Conservation (phyloP, 228 moss, liverwort and hornwort species). For the Sphagnum magellanicum region DNA sequence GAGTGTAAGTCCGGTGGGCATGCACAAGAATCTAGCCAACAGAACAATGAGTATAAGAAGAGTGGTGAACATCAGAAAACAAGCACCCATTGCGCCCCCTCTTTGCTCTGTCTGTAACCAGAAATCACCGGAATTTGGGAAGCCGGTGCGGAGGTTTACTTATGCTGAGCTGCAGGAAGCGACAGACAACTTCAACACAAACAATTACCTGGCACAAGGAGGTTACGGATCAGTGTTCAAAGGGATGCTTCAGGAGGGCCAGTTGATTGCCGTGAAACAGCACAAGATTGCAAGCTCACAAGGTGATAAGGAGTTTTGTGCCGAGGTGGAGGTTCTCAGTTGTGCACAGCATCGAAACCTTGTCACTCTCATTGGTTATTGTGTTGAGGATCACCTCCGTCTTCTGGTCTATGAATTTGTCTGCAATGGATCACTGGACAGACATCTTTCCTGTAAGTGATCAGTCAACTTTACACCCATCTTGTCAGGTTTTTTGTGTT, state of each 20-base stretch:
- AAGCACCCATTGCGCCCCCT: conserved; percentile 30
- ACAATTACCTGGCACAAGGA: conserved; percentile 66
- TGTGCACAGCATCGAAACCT: conserved; percentile 79
- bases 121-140: conserved; percentile 54
- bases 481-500: neutral
- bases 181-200: conserved; percentile 39
- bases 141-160: conserved; percentile 35
- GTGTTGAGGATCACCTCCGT: conserved; percentile 41
- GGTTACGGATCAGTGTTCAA: conserved; percentile 66
- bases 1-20: conserved; percentile 9
- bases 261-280: conserved; percentile 76
- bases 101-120: conserved; percentile 60
- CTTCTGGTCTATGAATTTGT: conserved; percentile 79
- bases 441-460: conserved; percentile 54
- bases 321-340: conserved; percentile 67
- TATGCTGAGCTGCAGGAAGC: conserved; percentile 51
- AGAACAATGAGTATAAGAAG: conserved; percentile 12
- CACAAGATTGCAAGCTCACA: conserved; percentile 61
- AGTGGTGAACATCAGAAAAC: conserved; percentile 26
- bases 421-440: conserved; percentile 73
- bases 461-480: neutral
- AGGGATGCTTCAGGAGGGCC: conserved; percentile 44
- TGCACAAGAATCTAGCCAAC: conserved; percentile 1
- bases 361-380: conserved; percentile 68
- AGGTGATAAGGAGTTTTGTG: conserved; percentile 68